Evolutionary conservation across 2,329 filamentous ascomycete species (phyloP).

Genomic region (Neoarthrinium moseri): DNA sequence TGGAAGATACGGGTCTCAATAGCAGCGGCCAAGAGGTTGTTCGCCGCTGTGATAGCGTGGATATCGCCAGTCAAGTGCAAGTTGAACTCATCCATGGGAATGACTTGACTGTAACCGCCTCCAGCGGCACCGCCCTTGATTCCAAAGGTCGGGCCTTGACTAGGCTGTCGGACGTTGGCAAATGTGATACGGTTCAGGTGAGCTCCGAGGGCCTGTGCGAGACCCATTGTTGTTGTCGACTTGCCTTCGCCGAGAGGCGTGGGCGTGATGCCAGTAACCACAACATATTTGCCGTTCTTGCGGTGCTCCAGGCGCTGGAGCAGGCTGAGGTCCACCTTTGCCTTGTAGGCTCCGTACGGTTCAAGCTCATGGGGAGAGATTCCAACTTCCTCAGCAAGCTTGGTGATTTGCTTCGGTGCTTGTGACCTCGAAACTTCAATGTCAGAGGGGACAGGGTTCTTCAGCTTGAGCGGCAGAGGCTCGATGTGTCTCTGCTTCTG

Average conservation of each 20-base stretch:
- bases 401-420: constrained; percentile 86
- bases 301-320: constrained; percentile 85
- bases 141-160: constrained; percentile 95
- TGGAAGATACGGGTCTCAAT: constrained; percentile 99
- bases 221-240: constrained; percentile 94
- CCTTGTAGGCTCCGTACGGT: constrained; percentile 93
- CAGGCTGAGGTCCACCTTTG: constrained; percentile 83
- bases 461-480: constrained; percentile 79
- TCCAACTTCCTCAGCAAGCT: constrained; percentile 81
- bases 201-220: constrained; percentile 88
- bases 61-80: constrained; percentile 97
- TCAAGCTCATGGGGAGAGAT: constrained; percentile 88
- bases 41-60: constrained; percentile 93
- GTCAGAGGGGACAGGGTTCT: constrained; percentile 86
- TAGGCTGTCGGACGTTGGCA: constrained; percentile 95
- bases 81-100: constrained; percentile 99
- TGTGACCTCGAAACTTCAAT: constrained; percentile 89
- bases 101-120: constrained; percentile 97
- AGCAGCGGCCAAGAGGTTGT: constrained; percentile 93
- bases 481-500: constrained; percentile 78
- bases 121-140: constrained; percentile 98
- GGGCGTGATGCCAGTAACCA: constrained; percentile 94
- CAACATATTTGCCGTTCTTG: constrained; percentile 83
- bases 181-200: constrained; percentile 87
- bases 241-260: constrained; percentile 97